A percentile compares a stretch with the other conserved stretches of the same genome.
Conservation (phyloP, 257 asterid species). For the Capsicum chinense region DNA sequence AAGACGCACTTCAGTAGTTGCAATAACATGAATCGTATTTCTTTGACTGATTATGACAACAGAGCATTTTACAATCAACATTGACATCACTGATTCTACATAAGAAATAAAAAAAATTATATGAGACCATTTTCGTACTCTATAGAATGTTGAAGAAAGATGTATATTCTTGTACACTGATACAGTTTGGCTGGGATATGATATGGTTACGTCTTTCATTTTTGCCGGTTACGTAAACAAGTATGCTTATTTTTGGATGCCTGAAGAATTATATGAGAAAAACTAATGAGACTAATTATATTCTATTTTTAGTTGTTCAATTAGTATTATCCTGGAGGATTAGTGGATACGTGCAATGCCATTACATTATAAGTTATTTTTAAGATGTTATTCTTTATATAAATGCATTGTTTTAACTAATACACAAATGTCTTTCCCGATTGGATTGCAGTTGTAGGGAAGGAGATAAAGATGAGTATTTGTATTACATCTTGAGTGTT, state of each 20-base stretch:
- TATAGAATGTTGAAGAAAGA: neutral
- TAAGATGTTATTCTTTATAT: too few species aligned
- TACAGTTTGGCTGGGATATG: neutral
- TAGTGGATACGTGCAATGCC: too few species aligned
- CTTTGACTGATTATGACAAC: neutral
- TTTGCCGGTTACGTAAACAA: too few species aligned
- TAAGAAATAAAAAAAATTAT: neutral
- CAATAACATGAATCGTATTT: slow-evolving; percentile 38
- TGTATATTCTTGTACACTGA: slow-evolving; percentile 1
- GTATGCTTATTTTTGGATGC: too few species aligned
- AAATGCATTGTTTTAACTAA: too few species aligned
- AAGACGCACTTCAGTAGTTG: slow-evolving; percentile 53
- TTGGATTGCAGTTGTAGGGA: slow-evolving; percentile 74
- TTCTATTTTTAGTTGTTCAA: too few species aligned
- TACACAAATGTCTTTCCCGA: too few species aligned
- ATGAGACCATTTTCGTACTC: neutral
- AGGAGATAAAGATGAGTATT: slow-evolving; percentile 89
- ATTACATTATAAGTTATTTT: too few species aligned
- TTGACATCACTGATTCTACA: slow-evolving; percentile 9
- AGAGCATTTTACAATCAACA: neutral
- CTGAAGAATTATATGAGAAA: too few species aligned
- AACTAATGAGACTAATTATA: too few species aligned
- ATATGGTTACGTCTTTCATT: too few species aligned
- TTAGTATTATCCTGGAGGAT: too few species aligned
- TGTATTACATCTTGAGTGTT: slow-evolving; percentile 74